These are phyloP conservation scores for Diaporthe citrichinensis DNA, from an alignment of 2,329 filamentous ascomycete genomes.

Conservation along the genomic window DNA sequence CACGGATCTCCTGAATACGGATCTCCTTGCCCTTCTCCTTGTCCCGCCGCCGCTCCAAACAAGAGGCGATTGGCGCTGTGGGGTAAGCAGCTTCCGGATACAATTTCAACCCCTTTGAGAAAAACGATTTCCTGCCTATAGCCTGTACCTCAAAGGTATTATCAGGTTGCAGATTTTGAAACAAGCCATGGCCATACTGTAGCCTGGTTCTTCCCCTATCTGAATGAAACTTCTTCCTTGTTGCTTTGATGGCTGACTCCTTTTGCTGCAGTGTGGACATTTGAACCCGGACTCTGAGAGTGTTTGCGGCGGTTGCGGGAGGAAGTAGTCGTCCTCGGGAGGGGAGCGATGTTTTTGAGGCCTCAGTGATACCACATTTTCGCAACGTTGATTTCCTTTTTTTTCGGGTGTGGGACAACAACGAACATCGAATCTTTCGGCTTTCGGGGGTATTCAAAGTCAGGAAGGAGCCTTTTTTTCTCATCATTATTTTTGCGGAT, in stretches of 20 bases:
- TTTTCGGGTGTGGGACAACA: neutral
- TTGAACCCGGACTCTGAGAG: slow-evolving; percentile 40
- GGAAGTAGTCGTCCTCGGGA: slow-evolving; percentile 23
- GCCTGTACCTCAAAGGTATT: no score
- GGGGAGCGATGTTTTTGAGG: slow-evolving; percentile 5
- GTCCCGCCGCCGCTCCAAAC: slow-evolving; percentile 24
- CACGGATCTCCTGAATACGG: slow-evolving; percentile 41
- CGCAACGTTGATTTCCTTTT: neutral
- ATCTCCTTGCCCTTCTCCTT: slow-evolving; percentile 50
- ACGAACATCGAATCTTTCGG: neutral
- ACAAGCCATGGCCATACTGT: no score
- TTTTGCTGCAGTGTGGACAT: slow-evolving; percentile 24
- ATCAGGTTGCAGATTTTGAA: no score
- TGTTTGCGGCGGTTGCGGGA: slow-evolving; percentile 38
- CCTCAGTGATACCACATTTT: slow-evolving; percentile 19
- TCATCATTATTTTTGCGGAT: neutral
- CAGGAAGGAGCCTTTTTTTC: neutral
- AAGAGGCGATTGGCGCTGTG: slow-evolving; percentile 34
- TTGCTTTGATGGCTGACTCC: no score
- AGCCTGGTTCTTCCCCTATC: no score
- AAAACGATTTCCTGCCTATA: no score
- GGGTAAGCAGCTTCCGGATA: neutral
- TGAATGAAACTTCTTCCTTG: no score
- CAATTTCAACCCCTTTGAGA: no score
- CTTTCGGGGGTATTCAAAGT: neutral